A percentile compares a stretch with the other conserved stretches of the same genome.
Evolutionary conservation across 306 rosid species (phyloP).

Genomic region (Chamaecrista fasciculata): DNA sequence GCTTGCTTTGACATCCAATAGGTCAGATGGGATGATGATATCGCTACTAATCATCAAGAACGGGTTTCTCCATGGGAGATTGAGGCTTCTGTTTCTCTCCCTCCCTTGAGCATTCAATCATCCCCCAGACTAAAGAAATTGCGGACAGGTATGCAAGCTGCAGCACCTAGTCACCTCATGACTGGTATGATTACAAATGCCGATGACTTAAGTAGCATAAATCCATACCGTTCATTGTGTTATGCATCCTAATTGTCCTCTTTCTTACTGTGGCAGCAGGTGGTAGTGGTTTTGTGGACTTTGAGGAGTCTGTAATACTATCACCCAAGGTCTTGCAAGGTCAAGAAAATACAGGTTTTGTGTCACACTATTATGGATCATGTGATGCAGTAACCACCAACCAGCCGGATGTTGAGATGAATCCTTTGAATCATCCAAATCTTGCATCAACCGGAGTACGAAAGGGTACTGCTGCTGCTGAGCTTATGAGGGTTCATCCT

Average conservation of each 20-base stretch:
- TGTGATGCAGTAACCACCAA: slow-evolving; percentile 70
- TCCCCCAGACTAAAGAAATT: slow-evolving; percentile 89
- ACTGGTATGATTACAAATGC: slow-evolving; percentile 48
- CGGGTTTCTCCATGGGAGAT: slow-evolving; percentile 93
- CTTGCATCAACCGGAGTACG: slow-evolving; percentile 48
- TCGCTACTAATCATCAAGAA: slow-evolving; percentile 61
- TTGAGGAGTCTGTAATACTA: slow-evolving; percentile 79
- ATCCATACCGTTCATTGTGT: not conserved
- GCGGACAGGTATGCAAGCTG: slow-evolving; percentile 73
- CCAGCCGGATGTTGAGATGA: slow-evolving; percentile 67
- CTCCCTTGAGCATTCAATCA: slow-evolving; percentile 83
- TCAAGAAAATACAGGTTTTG: slow-evolving; percentile 94
- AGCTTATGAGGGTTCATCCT: slow-evolving; percentile 62
- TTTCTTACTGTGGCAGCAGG: slow-evolving; percentile 47
- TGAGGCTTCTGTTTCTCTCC: slow-evolving; percentile 79
- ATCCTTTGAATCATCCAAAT: slow-evolving; percentile 51
- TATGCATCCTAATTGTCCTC: slow-evolving; percentile 22
- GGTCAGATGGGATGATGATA: slow-evolving; percentile 94
- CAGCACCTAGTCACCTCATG: slow-evolving; percentile 50
- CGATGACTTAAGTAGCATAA: not conserved
- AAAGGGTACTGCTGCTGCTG: slow-evolving; percentile 53
- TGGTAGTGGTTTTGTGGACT: slow-evolving; percentile 80
- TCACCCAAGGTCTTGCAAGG: slow-evolving; percentile 99
- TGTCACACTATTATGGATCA: slow-evolving; percentile 73
- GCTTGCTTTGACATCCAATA: slow-evolving; percentile 39